These are phyloP conservation scores for Sporisorium graminicola DNA, from an alignment of 1,284 basidiomycete species.

Conservation along the genomic window DNA sequence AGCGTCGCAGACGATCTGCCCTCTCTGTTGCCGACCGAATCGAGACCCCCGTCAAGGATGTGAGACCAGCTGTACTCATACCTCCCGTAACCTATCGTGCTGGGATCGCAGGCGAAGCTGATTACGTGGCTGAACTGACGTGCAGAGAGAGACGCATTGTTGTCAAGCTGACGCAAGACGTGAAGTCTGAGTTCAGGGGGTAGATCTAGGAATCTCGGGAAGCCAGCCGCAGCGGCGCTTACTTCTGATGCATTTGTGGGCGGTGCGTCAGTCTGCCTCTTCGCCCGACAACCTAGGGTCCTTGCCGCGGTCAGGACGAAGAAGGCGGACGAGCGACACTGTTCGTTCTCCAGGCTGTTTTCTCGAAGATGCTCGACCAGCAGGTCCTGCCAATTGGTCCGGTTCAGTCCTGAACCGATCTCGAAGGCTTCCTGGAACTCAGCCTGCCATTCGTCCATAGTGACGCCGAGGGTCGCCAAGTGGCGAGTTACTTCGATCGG, in stretches of 20 bases:
- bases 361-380: background rate
- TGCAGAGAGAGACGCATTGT: background rate
- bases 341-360: background rate
- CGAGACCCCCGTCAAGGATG: background rate
- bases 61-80: slow-evolving; percentile 22
- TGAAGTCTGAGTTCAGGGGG: slow-evolving; percentile 38
- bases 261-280: background rate
- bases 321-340: slow-evolving; percentile 14
- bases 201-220: slow-evolving; percentile 27
- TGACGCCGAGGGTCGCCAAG: slow-evolving; percentile 6
- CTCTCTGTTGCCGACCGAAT: background rate
- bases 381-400: background rate
- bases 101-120: slow-evolving; percentile 44
- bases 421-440: slow-evolving; percentile 36
- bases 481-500: slow-evolving; percentile 24
- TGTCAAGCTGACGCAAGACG: slow-evolving; percentile 34
- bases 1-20: background rate
- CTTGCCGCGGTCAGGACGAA: slow-evolving; percentile 19
- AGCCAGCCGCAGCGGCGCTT: background rate
- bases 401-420: slow-evolving; percentile 8
- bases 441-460: slow-evolving; percentile 23
- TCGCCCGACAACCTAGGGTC: slow-evolving; percentile 20
- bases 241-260: background rate
- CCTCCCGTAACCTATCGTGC: slow-evolving; percentile 38
- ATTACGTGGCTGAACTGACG: slow-evolving; percentile 35